Conservation (phyloP, 345 rosid genomes). For the Hirschfeldia incana region DNA sequence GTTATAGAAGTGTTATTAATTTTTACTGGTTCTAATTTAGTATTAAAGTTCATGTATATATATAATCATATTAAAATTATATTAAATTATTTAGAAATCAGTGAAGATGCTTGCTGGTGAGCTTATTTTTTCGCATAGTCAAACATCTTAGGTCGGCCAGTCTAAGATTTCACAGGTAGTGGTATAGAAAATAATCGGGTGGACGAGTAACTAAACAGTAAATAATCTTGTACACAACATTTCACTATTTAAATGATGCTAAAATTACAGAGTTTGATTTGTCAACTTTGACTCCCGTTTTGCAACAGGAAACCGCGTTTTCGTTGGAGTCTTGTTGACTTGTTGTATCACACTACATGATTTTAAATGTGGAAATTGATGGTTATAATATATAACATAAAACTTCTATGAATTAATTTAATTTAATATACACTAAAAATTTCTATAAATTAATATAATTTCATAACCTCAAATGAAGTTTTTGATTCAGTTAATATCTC, state of each 20-base stretch:
- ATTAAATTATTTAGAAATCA: neutral
- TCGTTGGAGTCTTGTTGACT: neutral
- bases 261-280: neutral
- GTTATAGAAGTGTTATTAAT: neutral
- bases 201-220: neutral
- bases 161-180: neutral
- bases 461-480: no score
- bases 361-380: neutral
- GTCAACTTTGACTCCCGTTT: slow-evolving; percentile 4
- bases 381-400: neutral
- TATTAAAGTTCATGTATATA: neutral
- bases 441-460: no score
- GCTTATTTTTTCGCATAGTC: neutral
- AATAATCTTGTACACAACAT: neutral
- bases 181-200: neutral
- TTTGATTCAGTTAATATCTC: no score
- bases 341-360: neutral
- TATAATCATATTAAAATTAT: neutral
- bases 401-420: no score
- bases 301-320: neutral
- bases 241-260: neutral
- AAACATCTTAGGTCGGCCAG: slow-evolving; percentile 8
- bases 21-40: neutral
- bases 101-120: neutral
- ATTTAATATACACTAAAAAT: no score